A percentile compares a stretch with the other conserved stretches of the same genome.
Evolutionary conservation across 176 grass and related monocot genomes (phyloP).

Genomic region (Oryza rufipogon): DNA sequence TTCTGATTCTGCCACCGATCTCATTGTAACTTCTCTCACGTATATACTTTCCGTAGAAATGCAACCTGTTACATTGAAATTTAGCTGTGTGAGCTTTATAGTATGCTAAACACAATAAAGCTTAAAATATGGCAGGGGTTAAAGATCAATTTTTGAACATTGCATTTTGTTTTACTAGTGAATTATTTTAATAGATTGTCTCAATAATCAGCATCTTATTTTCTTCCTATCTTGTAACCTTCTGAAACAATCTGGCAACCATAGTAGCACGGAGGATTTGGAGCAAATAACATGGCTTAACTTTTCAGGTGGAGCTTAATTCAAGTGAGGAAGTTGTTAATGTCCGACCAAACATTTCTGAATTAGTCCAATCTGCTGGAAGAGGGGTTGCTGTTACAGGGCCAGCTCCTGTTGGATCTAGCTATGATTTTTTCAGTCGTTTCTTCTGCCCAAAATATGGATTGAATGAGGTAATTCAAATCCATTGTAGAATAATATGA

Average conservation of each 20-base stretch:
- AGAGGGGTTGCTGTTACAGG: conserved; percentile 56
- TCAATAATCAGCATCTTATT: too few species aligned
- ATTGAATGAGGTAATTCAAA: conserved; percentile 56
- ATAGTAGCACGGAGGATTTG: too few species aligned
- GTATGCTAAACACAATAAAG: too few species aligned
- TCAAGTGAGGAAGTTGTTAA: conserved; percentile 57
- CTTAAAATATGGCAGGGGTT: not conserved
- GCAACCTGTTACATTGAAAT: too few species aligned
- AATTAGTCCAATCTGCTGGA: conserved; percentile 51
- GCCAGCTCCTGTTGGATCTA: conserved; percentile 52
- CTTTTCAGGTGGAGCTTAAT: conserved; percentile 51
- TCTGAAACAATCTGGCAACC: too few species aligned
- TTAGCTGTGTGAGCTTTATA: too few species aligned
- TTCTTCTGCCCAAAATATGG: conserved; percentile 59
- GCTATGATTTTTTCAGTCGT: conserved; percentile 60
- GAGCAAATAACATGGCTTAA: not conserved
- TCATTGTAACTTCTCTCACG: not conserved
- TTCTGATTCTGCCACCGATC: not conserved
- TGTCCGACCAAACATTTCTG: conserved; percentile 53
- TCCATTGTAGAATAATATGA: not conserved
- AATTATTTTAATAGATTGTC: too few species aligned
- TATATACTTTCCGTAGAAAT: not conserved
- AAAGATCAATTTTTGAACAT: too few species aligned
- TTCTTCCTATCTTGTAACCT: too few species aligned
- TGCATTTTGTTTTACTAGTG: too few species aligned